Percentiles rank a stretch among this genome's conserved stretches.
Evolutionary conservation across 345 rosid species (phyloP).

Genomic region (Streptanthus diversifolius): DNA sequence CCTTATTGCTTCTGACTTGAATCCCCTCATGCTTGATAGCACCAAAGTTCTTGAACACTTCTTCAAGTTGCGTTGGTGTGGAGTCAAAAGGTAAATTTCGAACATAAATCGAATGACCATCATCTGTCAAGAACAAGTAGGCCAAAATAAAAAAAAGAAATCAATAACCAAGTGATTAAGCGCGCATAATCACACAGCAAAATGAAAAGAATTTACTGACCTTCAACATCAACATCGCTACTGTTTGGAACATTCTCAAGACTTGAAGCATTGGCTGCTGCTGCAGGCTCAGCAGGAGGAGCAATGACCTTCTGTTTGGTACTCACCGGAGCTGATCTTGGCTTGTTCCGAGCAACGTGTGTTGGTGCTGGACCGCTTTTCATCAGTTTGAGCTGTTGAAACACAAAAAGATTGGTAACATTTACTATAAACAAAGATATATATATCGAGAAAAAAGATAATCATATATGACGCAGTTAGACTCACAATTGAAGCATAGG

Average conservation of each 20-base stretch:
- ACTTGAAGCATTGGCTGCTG: constrained; percentile 28
- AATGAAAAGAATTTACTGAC: constrained; percentile 27
- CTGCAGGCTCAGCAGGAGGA: constrained; percentile 39
- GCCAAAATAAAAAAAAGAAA: neutral
- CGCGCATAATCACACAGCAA: constrained; percentile 2
- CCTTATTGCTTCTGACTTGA: constrained; percentile 77
- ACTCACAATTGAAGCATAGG: constrained; percentile 68
- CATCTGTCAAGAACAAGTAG: constrained; percentile 37
- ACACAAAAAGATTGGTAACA: neutral
- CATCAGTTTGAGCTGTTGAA: constrained; percentile 56
- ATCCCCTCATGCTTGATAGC: constrained; percentile 60
- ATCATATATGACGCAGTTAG: neutral
- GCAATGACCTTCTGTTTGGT: constrained; percentile 30
- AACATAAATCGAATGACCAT: constrained; percentile 65
- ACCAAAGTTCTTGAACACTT: constrained; percentile 63
- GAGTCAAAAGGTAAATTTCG: constrained; percentile 49
- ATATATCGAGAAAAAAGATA: neutral
- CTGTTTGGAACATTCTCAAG: constrained; percentile 38
- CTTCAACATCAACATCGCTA: constrained; percentile 49
- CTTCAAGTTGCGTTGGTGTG: constrained; percentile 53
- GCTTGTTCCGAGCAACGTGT: constrained; percentile 41
- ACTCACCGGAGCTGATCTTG: constrained; percentile 32
- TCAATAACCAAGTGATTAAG: neutral
- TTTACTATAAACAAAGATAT: neutral
- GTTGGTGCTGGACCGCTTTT: constrained; percentile 51